Base-by-base conservation (phyloP, 768 basidiomycete species). In the Tylopilus intermedius region DNA sequence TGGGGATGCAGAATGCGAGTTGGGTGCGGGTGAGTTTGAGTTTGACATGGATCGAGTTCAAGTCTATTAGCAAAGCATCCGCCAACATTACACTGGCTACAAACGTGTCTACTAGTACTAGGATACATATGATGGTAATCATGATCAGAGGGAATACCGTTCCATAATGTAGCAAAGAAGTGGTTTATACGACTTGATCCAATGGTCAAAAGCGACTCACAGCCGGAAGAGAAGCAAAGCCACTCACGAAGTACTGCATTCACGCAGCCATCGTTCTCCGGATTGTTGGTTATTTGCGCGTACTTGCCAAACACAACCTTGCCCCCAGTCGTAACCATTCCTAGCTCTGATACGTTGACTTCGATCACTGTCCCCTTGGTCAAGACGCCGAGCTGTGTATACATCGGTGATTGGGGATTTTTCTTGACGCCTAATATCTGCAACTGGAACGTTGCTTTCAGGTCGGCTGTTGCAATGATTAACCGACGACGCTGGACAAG, bases 391-490 rank as follows among this genome's bases (percentile, higher is more conserved):
- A 94, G 82, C 64, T 93, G 90, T 0, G 93, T 94, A 66, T 94
- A 94, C 89, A 94, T 94, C 0, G 96, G 95, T 18, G 94, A 96
- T 68, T 98, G 96, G 24, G 96, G 96, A 65, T 99, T 99, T 77
- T 98, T 98, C 79, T 99, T 99, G 51, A 99, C 96, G 42, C 91
- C 91, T 41, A 99, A 75, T 58, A 99, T 98, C 60, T 95, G 94
- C 5, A 99, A 78, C 69, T 99, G 96, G 82, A 99, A 99, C 4
- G 96, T 99, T 8, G 95, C 96, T 72, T 95, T 97, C 44, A 98
- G 75, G 67, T 97, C 95, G 51, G 95, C 94, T 96, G 65, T 24
- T 52, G 38, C 30, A 38, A 27, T 4, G 7, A 22, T 51, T 54
- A n/a, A 52, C 15, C 37, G 32, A 43, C 21, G 21, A 22, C 38